Percentiles rank a stretch among this genome's conserved stretches.
Conservation (phyloP, 2,329 filamentous ascomycete species). For the Pseudopithomyces maydicus region DNA sequence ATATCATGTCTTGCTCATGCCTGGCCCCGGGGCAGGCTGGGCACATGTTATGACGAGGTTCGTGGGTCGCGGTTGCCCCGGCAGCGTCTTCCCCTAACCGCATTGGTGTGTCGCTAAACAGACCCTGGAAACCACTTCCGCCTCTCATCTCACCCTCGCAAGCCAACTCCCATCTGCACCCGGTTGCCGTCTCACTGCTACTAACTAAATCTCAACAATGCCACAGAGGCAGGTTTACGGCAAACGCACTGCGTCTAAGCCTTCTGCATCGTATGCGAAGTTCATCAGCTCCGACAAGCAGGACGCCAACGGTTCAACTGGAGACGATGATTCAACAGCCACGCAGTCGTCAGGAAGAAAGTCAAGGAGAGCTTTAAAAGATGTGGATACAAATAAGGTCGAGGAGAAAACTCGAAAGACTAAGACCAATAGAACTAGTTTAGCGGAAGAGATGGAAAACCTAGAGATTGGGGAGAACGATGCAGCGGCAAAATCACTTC, state of each 20-base stretch:
- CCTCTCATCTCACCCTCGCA: neutral
- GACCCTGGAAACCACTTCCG: conserved; percentile 3
- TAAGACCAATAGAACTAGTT: neutral
- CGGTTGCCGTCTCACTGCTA: neutral
- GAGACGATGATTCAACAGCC: neutral
- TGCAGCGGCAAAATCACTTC: neutral
- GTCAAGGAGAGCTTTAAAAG: conserved; percentile 1
- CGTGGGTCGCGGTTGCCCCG: conserved; percentile 8
- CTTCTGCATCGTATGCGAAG: conserved; percentile 23
- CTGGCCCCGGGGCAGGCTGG: no score
- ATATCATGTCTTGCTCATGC: no score
- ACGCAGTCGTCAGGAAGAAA: neutral
- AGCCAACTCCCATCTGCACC: neutral
- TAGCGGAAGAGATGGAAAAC: neutral
- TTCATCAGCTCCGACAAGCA: conserved; percentile 22
- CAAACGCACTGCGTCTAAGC: conserved; percentile 35
- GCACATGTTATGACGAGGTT: neutral
- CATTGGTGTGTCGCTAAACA: conserved; percentile 10
- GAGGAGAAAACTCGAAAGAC: neutral
- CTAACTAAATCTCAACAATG: conserved; percentile 19
- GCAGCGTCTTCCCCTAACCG: conserved; percentile 11
- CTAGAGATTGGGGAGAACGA: neutral
- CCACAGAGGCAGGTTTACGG: conserved; percentile 46
- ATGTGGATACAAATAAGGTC: neutral
- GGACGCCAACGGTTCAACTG: neutral